phyloP scores from a whole-genome alignment of 352 stramenopile species.

The Pythium aphanidermatum region DNA sequence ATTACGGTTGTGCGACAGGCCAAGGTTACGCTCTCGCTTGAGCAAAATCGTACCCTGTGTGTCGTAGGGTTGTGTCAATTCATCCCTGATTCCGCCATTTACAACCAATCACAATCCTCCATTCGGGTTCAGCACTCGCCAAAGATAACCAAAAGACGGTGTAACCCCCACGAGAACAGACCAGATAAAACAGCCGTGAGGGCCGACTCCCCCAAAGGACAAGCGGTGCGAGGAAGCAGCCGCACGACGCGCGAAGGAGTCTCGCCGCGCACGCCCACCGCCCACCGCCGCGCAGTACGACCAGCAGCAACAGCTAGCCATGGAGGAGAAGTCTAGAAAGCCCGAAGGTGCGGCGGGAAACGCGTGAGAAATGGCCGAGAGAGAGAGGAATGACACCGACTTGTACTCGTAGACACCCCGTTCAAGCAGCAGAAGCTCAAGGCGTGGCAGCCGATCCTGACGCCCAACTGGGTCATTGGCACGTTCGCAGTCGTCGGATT shows the following conservation, averaged over 20 bases:
- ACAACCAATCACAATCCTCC: constrained; percentile 1
- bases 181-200: constrained; percentile 10
- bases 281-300: constrained; percentile 10
- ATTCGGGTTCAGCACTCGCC: too few relatives aligned
- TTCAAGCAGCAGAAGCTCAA: constrained; percentile 90
- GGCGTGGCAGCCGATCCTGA: constrained; percentile 96
- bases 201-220: constrained; percentile 11
- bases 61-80: not conserved
- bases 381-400: not conserved
- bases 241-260: constrained; percentile 1
- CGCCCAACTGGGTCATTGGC: constrained; percentile 94
- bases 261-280: not conserved
- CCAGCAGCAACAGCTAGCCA: constrained; percentile 24
- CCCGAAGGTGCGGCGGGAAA: constrained; percentile 46
- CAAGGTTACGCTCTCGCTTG: not conserved
- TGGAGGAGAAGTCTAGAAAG: constrained; percentile 86
- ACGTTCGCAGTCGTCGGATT: constrained; percentile 92
- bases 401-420: constrained; percentile 50
- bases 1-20: constrained; percentile 14
- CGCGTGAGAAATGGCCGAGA: too few relatives aligned
- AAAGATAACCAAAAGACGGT: constrained; percentile 4
- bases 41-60: too few relatives aligned
- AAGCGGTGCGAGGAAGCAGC: constrained; percentile 21
- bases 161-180: not conserved
- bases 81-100: too few relatives aligned